Evolutionary conservation across 139 green algal species (phyloP), one percentile per base, ranked within the genome.

Genomic region (Bryopsis sp.): DNA sequence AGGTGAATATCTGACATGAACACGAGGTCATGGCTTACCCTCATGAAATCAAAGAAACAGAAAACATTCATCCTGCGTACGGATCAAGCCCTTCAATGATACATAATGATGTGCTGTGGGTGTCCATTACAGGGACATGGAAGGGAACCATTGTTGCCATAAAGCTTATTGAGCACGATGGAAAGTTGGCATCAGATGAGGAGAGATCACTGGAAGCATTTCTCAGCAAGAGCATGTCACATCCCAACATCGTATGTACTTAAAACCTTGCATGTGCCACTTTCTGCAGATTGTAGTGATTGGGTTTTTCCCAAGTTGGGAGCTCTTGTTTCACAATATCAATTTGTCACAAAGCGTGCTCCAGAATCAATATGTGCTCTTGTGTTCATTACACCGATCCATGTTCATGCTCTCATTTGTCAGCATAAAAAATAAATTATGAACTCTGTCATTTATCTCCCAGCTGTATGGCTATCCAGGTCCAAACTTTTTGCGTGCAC

Each of bases 231-330:
- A 63, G 8, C 54, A 26, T 63, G 54, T 31, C 19, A 15, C 54
- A 63, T 19, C 54, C 54, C n/a, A 63, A 63, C 24, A 63, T 63
- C 26, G 54, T 63, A 35, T 19, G n/a, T 35, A 29, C 54, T 33
- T 36, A 32, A 63, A 8, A 26, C 24, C 11, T 63, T 63, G 7
- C 24, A 29, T 63, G 19, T 33, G 54, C 54, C 54, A 63, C 24
- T 26, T 26, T 15, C 11, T 26, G 15, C 43, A 50, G 19, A 63
- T 29, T 63, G 11, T 31, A 26, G 8, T 31, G 19, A 32, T 63
- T 63, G 54, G 43, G 11, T n/a, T n/a, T n/a, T n/a, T n/a, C n/a
- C n/a, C 43, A 54, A 54, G 15, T 26, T 54, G 43, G 43, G 43
- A 54, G 43, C 43, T 54, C 15, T 54, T 11, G 43, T 54, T 19